Evolutionary conservation across 2,329 filamentous ascomycete species (phyloP).

Genomic region (Truncatella angustata): DNA sequence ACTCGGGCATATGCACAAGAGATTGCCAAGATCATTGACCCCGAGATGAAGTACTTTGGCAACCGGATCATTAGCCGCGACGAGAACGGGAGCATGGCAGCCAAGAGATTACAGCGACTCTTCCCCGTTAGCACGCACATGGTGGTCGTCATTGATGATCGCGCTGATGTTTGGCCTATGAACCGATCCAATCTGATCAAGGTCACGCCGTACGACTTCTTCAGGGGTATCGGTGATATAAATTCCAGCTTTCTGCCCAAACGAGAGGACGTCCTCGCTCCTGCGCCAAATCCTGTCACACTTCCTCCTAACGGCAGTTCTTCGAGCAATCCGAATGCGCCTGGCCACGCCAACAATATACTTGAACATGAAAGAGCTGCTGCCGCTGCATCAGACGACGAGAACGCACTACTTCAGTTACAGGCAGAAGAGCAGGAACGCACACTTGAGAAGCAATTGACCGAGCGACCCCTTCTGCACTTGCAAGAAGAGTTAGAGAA

Average conservation of each 20-base stretch:
- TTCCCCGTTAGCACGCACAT: constrained; percentile 98
- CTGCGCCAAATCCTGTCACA: background rate
- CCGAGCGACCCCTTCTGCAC: constrained; percentile 83
- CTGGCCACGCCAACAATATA: constrained; percentile 6
- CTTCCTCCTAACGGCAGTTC: constrained; percentile 18
- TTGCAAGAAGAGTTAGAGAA: constrained; percentile 90
- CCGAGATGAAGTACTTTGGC: constrained; percentile 83
- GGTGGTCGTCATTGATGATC: constrained; percentile 98
- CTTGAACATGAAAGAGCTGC: constrained; percentile 18
- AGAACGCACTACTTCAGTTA: constrained; percentile 56
- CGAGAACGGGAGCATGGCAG: constrained; percentile 89
- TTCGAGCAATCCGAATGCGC: constrained; percentile 9
- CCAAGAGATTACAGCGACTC: constrained; percentile 84
- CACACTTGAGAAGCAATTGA: constrained; percentile 82
- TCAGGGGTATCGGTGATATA: constrained; percentile 96
- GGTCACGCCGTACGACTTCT: constrained; percentile 94
- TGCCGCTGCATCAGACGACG: constrained; percentile 22
- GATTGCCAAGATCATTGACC: constrained; percentile 91
- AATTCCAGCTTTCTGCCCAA: constrained; percentile 97
- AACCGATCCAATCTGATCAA: constrained; percentile 94
- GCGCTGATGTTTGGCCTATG: constrained; percentile 89
- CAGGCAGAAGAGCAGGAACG: constrained; percentile 87
- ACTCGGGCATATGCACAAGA: constrained; percentile 93
- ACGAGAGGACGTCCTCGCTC: constrained; percentile 50
- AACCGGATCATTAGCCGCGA: constrained; percentile 95